These are phyloP conservation scores for Lachnellula arida DNA, from an alignment of 2,329 filamentous ascomycete genomes.

Conservation along the genomic window DNA sequence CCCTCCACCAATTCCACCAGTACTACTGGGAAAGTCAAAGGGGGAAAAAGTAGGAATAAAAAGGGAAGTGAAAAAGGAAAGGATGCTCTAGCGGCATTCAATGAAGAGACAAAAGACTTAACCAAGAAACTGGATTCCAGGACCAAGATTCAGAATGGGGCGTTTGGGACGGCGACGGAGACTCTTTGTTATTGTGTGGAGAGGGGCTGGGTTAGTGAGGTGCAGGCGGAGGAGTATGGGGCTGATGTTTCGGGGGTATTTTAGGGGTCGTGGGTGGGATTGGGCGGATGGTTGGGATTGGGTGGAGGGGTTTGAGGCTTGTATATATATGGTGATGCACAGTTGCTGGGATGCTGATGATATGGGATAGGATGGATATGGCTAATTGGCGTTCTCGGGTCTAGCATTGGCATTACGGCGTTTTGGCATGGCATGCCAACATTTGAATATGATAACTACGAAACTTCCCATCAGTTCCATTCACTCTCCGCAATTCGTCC, in stretches of 20 bases:
- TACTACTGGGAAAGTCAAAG: too few relatives aligned
- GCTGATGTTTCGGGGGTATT: not conserved
- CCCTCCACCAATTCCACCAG: too few relatives aligned
- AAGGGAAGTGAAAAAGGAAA: too few relatives aligned
- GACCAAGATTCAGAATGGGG: slow-evolving; percentile 19
- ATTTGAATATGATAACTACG: too few relatives aligned
- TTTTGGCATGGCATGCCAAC: too few relatives aligned
- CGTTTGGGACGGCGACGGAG: slow-evolving; percentile 19
- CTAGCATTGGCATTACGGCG: too few relatives aligned
- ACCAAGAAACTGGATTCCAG: slow-evolving; percentile 47
- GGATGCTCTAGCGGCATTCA: slow-evolving; percentile 43
- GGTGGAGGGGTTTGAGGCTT: not conserved
- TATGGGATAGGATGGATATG: not conserved
- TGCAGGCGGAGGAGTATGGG: slow-evolving; percentile 7
- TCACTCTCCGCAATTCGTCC: too few relatives aligned
- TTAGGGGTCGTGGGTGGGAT: not conserved
- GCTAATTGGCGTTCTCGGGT: too few relatives aligned
- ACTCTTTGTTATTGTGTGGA: slow-evolving; percentile 19
- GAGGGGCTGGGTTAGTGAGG: slow-evolving; percentile 20
- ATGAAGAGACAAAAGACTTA: slow-evolving; percentile 46
- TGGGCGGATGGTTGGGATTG: too few relatives aligned
- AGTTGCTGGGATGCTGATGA: not conserved
- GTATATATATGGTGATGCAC: not conserved
- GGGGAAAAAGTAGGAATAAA: too few relatives aligned
- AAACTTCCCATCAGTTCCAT: too few relatives aligned